These are phyloP conservation scores for Rhizodiscina lignyota DNA, from an alignment of 495 filamentous ascomycete genomes.

Conservation along the genomic window DNA sequence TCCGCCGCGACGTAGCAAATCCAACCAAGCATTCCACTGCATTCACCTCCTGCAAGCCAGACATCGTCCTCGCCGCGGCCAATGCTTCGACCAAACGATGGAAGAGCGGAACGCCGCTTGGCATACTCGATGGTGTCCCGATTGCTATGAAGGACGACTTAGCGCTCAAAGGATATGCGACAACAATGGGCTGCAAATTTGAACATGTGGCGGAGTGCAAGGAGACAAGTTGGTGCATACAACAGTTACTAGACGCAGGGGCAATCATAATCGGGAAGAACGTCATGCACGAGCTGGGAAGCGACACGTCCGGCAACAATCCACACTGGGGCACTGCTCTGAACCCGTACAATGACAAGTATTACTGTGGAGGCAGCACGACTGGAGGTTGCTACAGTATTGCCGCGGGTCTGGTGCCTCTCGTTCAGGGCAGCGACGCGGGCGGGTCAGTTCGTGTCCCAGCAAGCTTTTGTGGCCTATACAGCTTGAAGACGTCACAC, in stretches of 20 bases:
- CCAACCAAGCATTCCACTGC: constrained; percentile 47
- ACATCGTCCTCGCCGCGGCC: constrained; percentile 48
- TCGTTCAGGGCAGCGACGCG: constrained; percentile 72
- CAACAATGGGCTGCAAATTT: constrained; percentile 39
- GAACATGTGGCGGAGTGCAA: constrained; percentile 33
- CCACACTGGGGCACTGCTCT: constrained; percentile 61
- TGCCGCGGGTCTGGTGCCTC: constrained; percentile 56
- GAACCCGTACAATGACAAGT: constrained; percentile 65
- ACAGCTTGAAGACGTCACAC: constrained; percentile 74
- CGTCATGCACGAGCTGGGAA: constrained; percentile 84
- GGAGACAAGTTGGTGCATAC: constrained; percentile 56
- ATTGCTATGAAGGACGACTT: constrained; percentile 81
- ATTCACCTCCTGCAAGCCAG: constrained; percentile 44
- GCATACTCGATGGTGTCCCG: constrained; percentile 68
- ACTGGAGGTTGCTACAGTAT: constrained; percentile 72
- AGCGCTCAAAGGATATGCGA: constrained; percentile 56
- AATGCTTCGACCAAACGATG: constrained; percentile 55
- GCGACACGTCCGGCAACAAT: constrained; percentile 77
- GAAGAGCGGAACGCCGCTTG: constrained; percentile 40
- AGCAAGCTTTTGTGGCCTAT: constrained; percentile 66
- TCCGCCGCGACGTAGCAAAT: constrained; percentile 36
- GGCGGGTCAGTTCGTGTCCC: constrained; percentile 79
- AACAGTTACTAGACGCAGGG: constrained; percentile 59
- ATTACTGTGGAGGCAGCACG: constrained; percentile 83
- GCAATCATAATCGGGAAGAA: constrained; percentile 72